Base-by-base conservation (phyloP, 225 moss, liverwort and hornwort species). In the Polytrichum formosum region DNA sequence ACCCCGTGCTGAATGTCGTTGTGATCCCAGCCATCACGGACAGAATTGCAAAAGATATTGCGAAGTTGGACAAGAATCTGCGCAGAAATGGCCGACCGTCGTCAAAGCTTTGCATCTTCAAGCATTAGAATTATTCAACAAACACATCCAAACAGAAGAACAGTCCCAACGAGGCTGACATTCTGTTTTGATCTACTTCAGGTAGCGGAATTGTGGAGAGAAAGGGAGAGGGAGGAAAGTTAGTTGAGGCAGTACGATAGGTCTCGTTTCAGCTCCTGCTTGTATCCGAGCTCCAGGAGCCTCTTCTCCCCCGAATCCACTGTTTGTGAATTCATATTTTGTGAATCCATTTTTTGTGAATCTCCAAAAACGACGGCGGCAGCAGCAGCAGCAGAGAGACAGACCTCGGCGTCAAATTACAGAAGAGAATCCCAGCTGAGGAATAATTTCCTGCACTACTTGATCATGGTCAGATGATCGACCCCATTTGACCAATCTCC, bases 251-350 rank as follows among this genome's bases (percentile, higher is more conserved):
- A 46, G 10, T 67, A 81, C 81, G 76, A 81, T 46, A 81, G 73
- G 37, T 76, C 68, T 8, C 76, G 77, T 60, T 73, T 73, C 37
- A 81, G 81, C 66, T 81, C 81, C 73, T 81, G 77, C 73, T 81
- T 77, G 73, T 74, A 81, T 21, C 81, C 81, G 29, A 81, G 73
- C 66, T 81, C 81, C 3, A 69, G 70, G 54, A 81, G 53, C 29
- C 77, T 70, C 61, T 66, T 76, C 74, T 81, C 65, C 22, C 81
- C 81, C 5, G 81, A 77, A 55, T 81, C 77, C 69, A 81, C 65
- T 46, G 4, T 46, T 13, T 46, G 16, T 46, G 46, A 16, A 46
- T 46, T 3, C 13, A 46, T 46, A 4, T 2, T 46, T 4, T 46
- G 13, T 13, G 46, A 16, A 46, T 46, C 13, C 13, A 46, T 46